These are phyloP conservation scores for Pezicula radicicola DNA, from an alignment of 2,329 filamentous ascomycete species.

Conservation along the genomic window DNA sequence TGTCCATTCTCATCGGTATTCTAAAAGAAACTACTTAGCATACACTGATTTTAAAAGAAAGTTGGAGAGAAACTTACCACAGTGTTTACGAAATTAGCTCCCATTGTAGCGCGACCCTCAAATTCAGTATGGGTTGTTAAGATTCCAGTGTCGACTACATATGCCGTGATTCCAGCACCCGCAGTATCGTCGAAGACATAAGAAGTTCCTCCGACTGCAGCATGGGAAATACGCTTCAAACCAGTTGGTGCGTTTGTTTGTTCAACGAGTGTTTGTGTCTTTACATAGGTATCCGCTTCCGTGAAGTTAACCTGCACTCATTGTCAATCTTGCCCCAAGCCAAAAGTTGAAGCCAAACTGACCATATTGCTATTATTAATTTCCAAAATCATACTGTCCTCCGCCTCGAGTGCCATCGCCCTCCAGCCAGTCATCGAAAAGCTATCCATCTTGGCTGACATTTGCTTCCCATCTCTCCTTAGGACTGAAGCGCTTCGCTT, in stretches of 20 bases:
- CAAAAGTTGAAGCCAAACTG: neutral
- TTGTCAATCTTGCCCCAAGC: neutral
- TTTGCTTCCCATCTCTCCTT: conserved; percentile 39
- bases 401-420: conserved; percentile 50
- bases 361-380: conserved; percentile 40
- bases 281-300: conserved; percentile 50
- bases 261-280: conserved; percentile 38
- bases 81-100: conserved; percentile 18
- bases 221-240: neutral
- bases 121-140: conserved; percentile 14
- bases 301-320: conserved; percentile 45
- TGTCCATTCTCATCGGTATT: conserved; percentile 25
- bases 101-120: conserved; percentile 21
- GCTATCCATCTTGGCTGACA: conserved; percentile 45
- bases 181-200: conserved; percentile 14
- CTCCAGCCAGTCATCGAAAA: conserved; percentile 49
- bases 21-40: conserved; percentile 4
- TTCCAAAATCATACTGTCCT: conserved; percentile 45
- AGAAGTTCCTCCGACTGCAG: neutral
- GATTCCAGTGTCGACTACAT: conserved; percentile 35
- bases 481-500: conserved; percentile 56
- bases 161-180: conserved; percentile 29
- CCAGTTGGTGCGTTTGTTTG: conserved; percentile 48
- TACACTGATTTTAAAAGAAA: neutral
- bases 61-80: neutral